phyloP scores from a whole-genome alignment of 2,329 filamentous ascomycete genomes.

The Fusarium falciforme region DNA sequence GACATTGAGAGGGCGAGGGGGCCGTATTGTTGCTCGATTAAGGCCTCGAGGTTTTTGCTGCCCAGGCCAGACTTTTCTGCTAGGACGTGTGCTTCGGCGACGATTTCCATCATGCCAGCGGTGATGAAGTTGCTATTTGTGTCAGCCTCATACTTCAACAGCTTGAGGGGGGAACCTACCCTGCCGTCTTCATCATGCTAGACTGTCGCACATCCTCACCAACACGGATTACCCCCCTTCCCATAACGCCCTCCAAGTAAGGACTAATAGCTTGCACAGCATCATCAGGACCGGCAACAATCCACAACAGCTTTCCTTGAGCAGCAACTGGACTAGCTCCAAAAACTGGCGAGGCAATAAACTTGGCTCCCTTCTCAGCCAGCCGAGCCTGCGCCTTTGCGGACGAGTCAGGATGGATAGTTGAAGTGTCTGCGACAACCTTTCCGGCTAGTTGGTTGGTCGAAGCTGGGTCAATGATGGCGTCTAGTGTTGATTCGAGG shows the following conservation, averaged over 20 bases:
- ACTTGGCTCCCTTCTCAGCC: constrained; percentile 44
- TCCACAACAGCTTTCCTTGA: constrained; percentile 58
- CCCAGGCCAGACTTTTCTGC: constrained; percentile 59
- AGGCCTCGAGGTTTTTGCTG: constrained; percentile 52
- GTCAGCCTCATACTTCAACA: neutral
- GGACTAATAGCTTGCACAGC: constrained; percentile 52
- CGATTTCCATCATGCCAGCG: constrained; percentile 60
- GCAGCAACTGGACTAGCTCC: constrained; percentile 62
- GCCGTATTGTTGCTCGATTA: constrained; percentile 56
- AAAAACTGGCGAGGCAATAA: constrained; percentile 61
- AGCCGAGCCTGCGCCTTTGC: constrained; percentile 45
- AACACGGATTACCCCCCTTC: constrained; percentile 55
- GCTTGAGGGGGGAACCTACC: constrained; percentile 41
- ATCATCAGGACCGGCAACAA: constrained; percentile 54
- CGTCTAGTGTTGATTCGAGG: constrained; percentile 48
- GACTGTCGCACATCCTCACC: constrained; percentile 57
- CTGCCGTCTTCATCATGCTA: constrained; percentile 60
- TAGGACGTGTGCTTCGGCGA: constrained; percentile 62
- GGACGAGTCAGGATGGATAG: constrained; percentile 59
- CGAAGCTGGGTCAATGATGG: constrained; percentile 39
- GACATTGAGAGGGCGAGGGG: constrained; percentile 52
- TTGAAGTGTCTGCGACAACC: constrained; percentile 61
- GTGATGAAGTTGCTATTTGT: constrained; percentile 58
- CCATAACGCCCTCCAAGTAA: constrained; percentile 55
- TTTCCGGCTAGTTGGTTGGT: constrained; percentile 48